phyloP scores from a whole-genome alignment of 306 rosid genomes.

The Trichosanthes truncata region DNA sequence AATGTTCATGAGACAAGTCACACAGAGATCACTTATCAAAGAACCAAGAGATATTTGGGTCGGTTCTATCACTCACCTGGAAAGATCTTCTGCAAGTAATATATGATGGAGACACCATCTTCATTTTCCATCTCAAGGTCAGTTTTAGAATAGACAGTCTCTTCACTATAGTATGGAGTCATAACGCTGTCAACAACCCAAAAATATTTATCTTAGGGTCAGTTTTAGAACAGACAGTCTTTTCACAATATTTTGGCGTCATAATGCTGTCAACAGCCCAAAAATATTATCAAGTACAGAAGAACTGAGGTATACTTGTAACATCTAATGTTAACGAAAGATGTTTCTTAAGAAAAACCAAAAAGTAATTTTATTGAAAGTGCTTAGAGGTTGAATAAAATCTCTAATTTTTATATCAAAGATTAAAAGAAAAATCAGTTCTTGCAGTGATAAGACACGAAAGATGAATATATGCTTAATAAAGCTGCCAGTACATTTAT shows the following conservation, averaged over 20 bases:
- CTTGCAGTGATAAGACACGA: not conserved
- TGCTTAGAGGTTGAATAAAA: not conserved
- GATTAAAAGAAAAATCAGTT: not conserved
- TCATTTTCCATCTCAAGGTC: constrained; percentile 97
- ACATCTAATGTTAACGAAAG: not conserved
- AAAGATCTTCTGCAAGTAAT: constrained; percentile 89
- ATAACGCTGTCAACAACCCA: constrained; percentile 51
- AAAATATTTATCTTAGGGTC: constrained; percentile 55
- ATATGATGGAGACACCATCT: constrained; percentile 90
- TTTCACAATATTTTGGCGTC: constrained; percentile 92
- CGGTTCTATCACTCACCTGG: constrained; percentile 53
- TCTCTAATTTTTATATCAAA: not conserved
- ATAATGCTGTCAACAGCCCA: constrained; percentile 45
- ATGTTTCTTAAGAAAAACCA: not conserved
- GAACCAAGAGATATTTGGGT: constrained; percentile 9
- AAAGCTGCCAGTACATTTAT: not conserved
- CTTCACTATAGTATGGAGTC: constrained; percentile 98
- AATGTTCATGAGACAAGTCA: constrained; percentile 9
- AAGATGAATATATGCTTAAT: not conserved
- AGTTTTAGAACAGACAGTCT: constrained; percentile 74
- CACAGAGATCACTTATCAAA: constrained; percentile 10
- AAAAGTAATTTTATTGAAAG: not conserved
- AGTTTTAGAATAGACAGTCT: constrained; percentile 82
- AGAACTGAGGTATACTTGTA: not conserved
- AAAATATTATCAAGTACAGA: constrained; percentile 4